These are phyloP conservation scores for Leptomonas pyrrhocoris DNA, from an alignment of 208 protist species.

Conservation along the genomic window DNA sequence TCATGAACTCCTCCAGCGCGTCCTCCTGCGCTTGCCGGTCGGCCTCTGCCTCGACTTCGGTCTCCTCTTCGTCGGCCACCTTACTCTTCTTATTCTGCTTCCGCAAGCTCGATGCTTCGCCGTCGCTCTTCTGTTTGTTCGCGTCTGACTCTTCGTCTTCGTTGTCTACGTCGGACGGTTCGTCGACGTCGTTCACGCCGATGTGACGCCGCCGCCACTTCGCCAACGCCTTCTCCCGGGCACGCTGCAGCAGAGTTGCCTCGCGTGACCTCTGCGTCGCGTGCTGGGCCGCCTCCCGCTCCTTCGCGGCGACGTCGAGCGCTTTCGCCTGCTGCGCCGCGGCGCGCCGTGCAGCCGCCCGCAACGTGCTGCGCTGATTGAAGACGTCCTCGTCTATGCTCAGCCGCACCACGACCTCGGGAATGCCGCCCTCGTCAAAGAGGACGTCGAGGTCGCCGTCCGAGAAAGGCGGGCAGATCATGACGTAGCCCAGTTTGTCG, in stretches of 20 bases:
- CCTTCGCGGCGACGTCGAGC: neutral
- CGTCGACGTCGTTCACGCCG: constrained; percentile 70
- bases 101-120: neutral
- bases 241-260: constrained; percentile 27
- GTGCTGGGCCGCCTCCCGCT: constrained; percentile 9
- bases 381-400: constrained; percentile 62
- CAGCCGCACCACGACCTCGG: constrained; percentile 76
- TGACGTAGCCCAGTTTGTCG: constrained; percentile 83
- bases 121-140: constrained; percentile 19
- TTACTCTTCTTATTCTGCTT: constrained; percentile 11
- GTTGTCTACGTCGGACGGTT: constrained; percentile 19
- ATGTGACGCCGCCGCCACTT: constrained; percentile 92
- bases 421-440: constrained; percentile 64
- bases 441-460: constrained; percentile 81
- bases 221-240: constrained; percentile 59
- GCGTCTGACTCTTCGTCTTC: neutral
- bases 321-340: constrained; percentile 2
- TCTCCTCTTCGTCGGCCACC: constrained; percentile 3
- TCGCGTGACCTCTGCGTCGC: constrained; percentile 23
- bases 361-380: constrained; percentile 29
- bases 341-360: constrained; percentile 16
- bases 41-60: constrained; percentile 14
- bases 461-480: constrained; percentile 82
- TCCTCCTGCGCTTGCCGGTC: constrained; percentile 42
- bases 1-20: constrained; percentile 76